Percentiles rank a stretch among this genome's conserved stretches.
phyloP scores from a whole-genome alignment of 441 rosid species.

The Hura crepitans region DNA sequence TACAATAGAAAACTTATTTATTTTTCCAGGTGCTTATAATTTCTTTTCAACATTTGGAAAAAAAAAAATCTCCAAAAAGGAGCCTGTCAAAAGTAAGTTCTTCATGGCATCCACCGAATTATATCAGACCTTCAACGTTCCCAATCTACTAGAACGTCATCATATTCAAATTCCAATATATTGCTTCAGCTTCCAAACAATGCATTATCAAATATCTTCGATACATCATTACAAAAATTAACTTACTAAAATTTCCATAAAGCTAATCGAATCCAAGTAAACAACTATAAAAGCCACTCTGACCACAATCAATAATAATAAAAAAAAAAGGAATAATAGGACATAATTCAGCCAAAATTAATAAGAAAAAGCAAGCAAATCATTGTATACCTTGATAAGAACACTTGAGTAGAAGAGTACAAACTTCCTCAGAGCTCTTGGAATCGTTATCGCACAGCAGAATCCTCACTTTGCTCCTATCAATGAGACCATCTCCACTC shows the following conservation, averaged over 20 bases:
- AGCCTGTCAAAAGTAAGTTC: neutral
- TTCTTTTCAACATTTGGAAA: neutral
- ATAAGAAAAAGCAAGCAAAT: neutral
- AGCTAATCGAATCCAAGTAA: neutral
- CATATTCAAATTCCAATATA: neutral
- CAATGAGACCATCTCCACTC: conserved; percentile 60
- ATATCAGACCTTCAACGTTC: neutral
- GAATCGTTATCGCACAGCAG: conserved; percentile 82
- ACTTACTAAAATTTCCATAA: neutral
- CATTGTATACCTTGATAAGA: conserved; percentile 74
- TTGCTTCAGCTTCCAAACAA: neutral
- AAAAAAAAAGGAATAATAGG: neutral
- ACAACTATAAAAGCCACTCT: neutral
- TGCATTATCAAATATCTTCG: neutral
- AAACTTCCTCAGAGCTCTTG: conserved; percentile 66
- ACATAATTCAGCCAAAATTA: neutral
- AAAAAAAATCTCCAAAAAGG: neutral
- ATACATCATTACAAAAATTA: neutral
- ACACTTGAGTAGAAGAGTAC: conserved; percentile 71
- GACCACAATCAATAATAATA: neutral
- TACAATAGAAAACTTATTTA: neutral
- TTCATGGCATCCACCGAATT: neutral
- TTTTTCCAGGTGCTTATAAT: neutral
- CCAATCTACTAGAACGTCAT: neutral
- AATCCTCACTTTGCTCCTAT: conserved; percentile 94